Base-by-base conservation (phyloP, 495 filamentous ascomycete genomes). In the Melanomma pulvis-pyrius region DNA sequence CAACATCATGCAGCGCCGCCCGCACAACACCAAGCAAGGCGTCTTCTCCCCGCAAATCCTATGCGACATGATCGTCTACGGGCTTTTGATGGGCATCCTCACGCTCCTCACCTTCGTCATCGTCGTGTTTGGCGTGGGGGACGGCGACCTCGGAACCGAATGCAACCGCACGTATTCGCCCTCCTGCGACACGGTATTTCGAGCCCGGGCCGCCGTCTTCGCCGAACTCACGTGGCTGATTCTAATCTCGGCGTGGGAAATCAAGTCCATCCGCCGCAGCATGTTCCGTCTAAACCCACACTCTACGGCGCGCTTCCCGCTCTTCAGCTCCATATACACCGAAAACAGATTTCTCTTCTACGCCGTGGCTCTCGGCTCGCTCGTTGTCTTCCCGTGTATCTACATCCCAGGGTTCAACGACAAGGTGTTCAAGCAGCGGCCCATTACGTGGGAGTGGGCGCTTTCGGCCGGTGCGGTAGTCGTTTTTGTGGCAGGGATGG, bases 361-460 rank as follows among this genome's bases (percentile, higher is more conserved):
- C 82, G 82, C 87, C 36, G 87, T 91, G 12, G 75, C 84, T 28
- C 76, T 87, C 29, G 88, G 87, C 11, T 82, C 81, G 19, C 25
- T 88, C 9, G 79, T 82, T 70, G 84, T 88, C 1, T 90, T 90
- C 67, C 87, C 88, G 0, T 84, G 86, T 15, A 83, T 90, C 0
- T 90, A 90, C 70, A 86, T 91, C 28, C 88, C 88, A 0, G 81
- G 79, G 12, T 74, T 91, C n/a, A 90, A 90, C 70, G 80, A 73
- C 0, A 74, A 80, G 15, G 86, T 91, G 4, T 91, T 91, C 79
- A 90, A 90, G 73, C 88, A 91, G 69, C 80, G 76, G 28, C 75
- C 77, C 22, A 90, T 91, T 51, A 80, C 72, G 48, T 90, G 87
- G 88, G 88, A 91, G 71, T 90, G 88, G 88, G 86, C 81, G 22